phyloP scores from a whole-genome alignment of 139 green algal genomes.

The Closterium sp. region DNA sequence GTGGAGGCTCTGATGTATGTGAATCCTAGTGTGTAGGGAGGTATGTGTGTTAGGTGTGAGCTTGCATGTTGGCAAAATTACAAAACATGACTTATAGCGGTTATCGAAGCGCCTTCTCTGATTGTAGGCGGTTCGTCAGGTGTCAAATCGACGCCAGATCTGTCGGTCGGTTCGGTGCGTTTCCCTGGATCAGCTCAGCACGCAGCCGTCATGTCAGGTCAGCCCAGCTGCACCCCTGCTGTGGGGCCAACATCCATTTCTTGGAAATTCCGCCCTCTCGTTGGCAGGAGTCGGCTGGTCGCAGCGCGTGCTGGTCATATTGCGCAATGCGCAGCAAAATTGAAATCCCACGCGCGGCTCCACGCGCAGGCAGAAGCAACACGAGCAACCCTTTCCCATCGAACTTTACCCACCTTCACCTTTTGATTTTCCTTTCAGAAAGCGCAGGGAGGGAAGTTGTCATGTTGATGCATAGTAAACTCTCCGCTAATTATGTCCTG shows the following conservation, averaged over 20 bases:
- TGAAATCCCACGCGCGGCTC: background rate
- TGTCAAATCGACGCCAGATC: background rate
- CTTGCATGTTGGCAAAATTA: background rate
- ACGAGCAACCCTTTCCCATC: too few species aligned
- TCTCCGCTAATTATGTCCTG: background rate
- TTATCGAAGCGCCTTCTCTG: background rate
- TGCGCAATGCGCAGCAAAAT: background rate
- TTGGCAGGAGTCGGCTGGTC: background rate
- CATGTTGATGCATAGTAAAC: too few species aligned
- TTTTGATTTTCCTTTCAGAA: too few species aligned
- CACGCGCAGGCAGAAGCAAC: too few species aligned
- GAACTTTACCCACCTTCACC: too few species aligned
- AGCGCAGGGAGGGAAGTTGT: too few species aligned
- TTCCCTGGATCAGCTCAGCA: too few species aligned
- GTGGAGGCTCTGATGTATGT: too few species aligned
- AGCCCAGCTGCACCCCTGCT: background rate
- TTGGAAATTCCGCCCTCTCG: background rate
- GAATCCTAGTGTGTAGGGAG: too few species aligned
- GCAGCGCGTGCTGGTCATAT: background rate
- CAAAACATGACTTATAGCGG: background rate
- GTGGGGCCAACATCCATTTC: background rate
- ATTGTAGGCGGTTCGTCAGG: background rate
- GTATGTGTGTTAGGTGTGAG: too few species aligned
- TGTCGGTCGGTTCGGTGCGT: too few species aligned
- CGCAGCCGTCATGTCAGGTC: background rate